Evolutionary conservation across 2,329 filamentous ascomycete species (phyloP), one percentile per base, ranked within the genome.

Genomic region (Aspergillus tubingensis): DNA sequence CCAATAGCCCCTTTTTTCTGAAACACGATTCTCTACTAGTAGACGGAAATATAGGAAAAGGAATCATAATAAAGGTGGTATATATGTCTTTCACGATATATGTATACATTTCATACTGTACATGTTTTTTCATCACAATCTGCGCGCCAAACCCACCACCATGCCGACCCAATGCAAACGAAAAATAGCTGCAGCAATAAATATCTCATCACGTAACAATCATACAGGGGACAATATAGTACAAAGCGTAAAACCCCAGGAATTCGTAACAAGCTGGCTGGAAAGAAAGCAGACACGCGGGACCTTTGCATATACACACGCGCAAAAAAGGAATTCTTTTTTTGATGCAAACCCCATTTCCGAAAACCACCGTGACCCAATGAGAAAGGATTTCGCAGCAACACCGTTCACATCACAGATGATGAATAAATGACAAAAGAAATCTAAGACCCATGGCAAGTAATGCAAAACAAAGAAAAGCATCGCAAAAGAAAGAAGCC

Each of bases 141-240:
- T 59, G 60, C 61, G 62, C 48, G 55, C 56, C 53, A 48, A 55
- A 44, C 30, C 50, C 36, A 17, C 11, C 44, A 54, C 43, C 47
- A 61, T 58, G 59, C 64, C 60, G 57, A 43, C 57, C 61, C 65
- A 62, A 63, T 63, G 62, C 59, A 63, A 60, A 59, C 48, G 58
- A 61, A 25, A 43, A 60, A 25, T 17, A 58, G 54, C 53, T 32
- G 10, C 11, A 13, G 38, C 38, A 58, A 59, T 49, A 55, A 54
- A 63, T 38, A 61, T 55, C 54, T 63, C 57, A 57, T 62, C 58
- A 60, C 64, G 60, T 66, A 62, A 59, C 59, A 49, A 58, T 65
- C 63, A 48, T 61, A 63, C 54, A 61, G n/a, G 36, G 61, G 43
- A 51, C 49, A 60, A 43, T 67, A 67, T 67, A 56, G 59, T 67